These are phyloP conservation scores for Wickerhamiella sorbophila DNA, from an alignment of 805 yeast species.

Conservation along the genomic window DNA sequence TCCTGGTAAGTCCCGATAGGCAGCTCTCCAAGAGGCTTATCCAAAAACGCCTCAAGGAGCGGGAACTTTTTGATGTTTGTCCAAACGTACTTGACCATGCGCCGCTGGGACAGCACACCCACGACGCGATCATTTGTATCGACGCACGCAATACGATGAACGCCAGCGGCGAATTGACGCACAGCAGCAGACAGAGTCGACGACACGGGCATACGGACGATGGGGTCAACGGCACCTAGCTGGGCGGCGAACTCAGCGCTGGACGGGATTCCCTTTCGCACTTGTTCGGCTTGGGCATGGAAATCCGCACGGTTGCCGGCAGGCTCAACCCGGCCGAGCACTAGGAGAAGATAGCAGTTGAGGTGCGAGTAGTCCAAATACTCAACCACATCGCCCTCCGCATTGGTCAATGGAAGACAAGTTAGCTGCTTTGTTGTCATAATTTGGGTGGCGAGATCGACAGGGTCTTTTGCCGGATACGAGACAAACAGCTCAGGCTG, in stretches of 20 bases:
- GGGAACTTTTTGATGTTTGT: slow-evolving; percentile 82
- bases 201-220: slow-evolving; percentile 56
- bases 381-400: slow-evolving; percentile 21
- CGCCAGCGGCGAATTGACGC: slow-evolving; percentile 86
- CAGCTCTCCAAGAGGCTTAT: slow-evolving; percentile 54
- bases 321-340: slow-evolving; percentile 51
- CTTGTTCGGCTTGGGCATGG: slow-evolving; percentile 36
- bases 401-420: slow-evolving; percentile 53
- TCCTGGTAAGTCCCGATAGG: slow-evolving; percentile 52
- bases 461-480: slow-evolving; percentile 52
- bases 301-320: slow-evolving; percentile 26
- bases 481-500: slow-evolving; percentile 64
- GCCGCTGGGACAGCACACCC: slow-evolving; percentile 83
- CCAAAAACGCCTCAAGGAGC: slow-evolving; percentile 50
- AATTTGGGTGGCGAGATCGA: slow-evolving; percentile 78
- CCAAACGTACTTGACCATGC: slow-evolving; percentile 76
- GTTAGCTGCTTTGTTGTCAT: slow-evolving; percentile 61
- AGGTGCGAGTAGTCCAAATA: slow-evolving; percentile 88
- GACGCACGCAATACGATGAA: slow-evolving; percentile 80
- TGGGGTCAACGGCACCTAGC: slow-evolving; percentile 66
- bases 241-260: slow-evolving; percentile 81
- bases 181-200: slow-evolving; percentile 54
- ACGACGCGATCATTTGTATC: slow-evolving; percentile 41
- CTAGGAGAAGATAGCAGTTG: slow-evolving; percentile 71
- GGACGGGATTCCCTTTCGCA: slow-evolving; percentile 77